These are phyloP conservation scores for Rehmannia glutinosa DNA, from an alignment of 257 asterid species.

Conservation along the genomic window DNA sequence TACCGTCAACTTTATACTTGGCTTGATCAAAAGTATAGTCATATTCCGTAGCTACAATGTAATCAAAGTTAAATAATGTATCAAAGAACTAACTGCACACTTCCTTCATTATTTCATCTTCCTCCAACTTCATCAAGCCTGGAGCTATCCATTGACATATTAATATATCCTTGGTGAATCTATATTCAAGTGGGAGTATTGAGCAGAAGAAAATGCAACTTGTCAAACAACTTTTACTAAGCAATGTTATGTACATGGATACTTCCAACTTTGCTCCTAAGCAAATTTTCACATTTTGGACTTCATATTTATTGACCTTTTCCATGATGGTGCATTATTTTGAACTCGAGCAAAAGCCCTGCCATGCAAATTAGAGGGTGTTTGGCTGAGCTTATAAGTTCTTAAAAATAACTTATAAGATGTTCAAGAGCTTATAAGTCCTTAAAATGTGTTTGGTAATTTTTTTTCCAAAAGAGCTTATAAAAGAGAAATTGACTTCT, in stretches of 20 bases:
- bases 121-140: not conserved
- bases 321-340: not conserved
- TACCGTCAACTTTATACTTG: no score
- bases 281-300: not conserved
- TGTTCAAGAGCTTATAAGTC: no score
- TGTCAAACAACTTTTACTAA: not conserved
- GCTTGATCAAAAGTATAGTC: no score
- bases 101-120: slow-evolving; percentile 1
- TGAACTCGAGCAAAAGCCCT: no score
- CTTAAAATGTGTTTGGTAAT: no score
- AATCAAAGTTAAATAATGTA: not conserved
- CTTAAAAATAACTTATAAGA: no score
- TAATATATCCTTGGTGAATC: slow-evolving; percentile 22
- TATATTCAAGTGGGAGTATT: slow-evolving; percentile 10
- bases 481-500: no score
- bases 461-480: no score
- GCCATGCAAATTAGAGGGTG: no score
- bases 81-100: not conserved
- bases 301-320: not conserved
- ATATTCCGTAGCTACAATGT: not conserved
- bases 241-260: no score
- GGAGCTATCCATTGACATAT: slow-evolving; percentile 21
- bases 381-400: no score
- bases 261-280: not conserved
- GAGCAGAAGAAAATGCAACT: slow-evolving; percentile 13